Percentiles rank a stretch among this genome's conserved stretches.
Conservation (phyloP, 2,329 filamentous ascomycete species). For the Furcasterigmium furcatum region DNA sequence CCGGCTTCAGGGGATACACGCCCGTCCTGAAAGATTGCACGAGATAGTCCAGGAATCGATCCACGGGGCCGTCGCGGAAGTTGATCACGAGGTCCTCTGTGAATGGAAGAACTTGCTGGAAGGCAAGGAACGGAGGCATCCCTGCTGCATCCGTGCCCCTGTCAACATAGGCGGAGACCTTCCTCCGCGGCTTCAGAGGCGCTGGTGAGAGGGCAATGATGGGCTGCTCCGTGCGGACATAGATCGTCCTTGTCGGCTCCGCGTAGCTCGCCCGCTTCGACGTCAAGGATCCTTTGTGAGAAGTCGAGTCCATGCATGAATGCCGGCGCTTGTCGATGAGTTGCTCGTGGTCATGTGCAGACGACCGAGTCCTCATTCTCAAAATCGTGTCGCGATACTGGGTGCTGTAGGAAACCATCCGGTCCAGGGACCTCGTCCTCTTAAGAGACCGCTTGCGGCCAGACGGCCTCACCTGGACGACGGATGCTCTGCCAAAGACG, state of each 20-base stretch:
- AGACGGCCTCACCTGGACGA: conserved; percentile 30
- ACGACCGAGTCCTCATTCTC: conserved; percentile 2
- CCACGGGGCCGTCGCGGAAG: conserved; percentile 40
- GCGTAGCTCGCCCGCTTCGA: not conserved
- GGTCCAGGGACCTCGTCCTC: conserved; percentile 33
- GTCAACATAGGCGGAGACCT: conserved; percentile 29
- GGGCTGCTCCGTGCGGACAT: conserved; percentile 22
- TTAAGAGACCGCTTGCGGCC: conserved; percentile 18
- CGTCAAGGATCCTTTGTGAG: not conserved
- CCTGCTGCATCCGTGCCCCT: conserved; percentile 31
- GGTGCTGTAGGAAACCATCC: conserved; percentile 23
- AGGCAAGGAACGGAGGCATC: conserved; percentile 18
- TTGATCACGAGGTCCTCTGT: conserved; percentile 55
- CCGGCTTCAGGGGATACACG: conserved; percentile 22
- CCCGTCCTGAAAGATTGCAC: conserved; percentile 42
- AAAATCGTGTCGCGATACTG: conserved; percentile 23
- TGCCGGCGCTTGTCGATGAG: conserved; percentile 13
- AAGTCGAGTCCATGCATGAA: conserved; percentile 18
- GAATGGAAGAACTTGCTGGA: conserved; percentile 46
- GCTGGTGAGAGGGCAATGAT: conserved; percentile 22
- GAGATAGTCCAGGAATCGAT: conserved; percentile 41
- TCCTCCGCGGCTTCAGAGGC: conserved; percentile 17
- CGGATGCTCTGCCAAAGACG: conserved; percentile 34
- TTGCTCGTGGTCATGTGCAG: conserved; percentile 6
- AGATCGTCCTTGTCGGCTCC: conserved; percentile 19